These are phyloP conservation scores for Pichia sp. DNA, from an alignment of 1,139 yeast species.

Conservation along the genomic window DNA sequence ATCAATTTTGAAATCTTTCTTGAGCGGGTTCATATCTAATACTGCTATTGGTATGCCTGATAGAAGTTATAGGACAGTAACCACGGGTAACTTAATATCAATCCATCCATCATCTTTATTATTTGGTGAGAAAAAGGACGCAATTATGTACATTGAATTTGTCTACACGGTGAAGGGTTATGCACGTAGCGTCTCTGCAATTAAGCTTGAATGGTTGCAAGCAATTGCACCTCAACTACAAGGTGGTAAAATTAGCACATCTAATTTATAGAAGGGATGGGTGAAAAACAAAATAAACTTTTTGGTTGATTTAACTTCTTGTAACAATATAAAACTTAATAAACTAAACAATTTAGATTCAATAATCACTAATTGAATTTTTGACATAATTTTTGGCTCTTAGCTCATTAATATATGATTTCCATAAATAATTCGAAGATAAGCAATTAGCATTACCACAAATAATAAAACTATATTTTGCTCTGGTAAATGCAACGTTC, in stretches of 20 bases:
- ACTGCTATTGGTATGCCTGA: constrained; percentile 96
- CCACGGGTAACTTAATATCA: constrained; percentile 72
- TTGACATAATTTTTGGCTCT: constrained; percentile 17
- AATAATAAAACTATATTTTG: constrained; percentile 75
- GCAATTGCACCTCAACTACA: constrained; percentile 71
- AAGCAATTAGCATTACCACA: constrained; percentile 54
- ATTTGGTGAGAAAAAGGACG: constrained; percentile 78
- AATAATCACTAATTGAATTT: constrained; percentile 7
- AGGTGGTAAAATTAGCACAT: constrained; percentile 31
- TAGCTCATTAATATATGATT: constrained; percentile 36
- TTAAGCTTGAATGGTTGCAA: constrained; percentile 81
- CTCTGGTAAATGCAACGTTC: constrained; percentile 90
- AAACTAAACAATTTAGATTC: not conserved
- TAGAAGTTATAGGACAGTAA: constrained; percentile 79
- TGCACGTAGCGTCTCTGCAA: constrained; percentile 81
- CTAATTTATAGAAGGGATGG: too few species aligned
- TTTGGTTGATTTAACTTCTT: too few species aligned
- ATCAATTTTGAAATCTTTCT: constrained; percentile 63
- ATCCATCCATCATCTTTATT: constrained; percentile 90
- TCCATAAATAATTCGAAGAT: constrained; percentile 49
- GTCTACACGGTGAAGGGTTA: constrained; percentile 91
- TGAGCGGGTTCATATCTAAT: constrained; percentile 75
- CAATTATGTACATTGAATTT: constrained; percentile 90
- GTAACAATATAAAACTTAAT: too few species aligned
- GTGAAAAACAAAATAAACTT: too few species aligned